A percentile compares a stretch with the other conserved stretches of the same genome.
These are phyloP conservation scores for Trametes elegans DNA, from an alignment of 768 basidiomycete species.

Conservation along the genomic window DNA sequence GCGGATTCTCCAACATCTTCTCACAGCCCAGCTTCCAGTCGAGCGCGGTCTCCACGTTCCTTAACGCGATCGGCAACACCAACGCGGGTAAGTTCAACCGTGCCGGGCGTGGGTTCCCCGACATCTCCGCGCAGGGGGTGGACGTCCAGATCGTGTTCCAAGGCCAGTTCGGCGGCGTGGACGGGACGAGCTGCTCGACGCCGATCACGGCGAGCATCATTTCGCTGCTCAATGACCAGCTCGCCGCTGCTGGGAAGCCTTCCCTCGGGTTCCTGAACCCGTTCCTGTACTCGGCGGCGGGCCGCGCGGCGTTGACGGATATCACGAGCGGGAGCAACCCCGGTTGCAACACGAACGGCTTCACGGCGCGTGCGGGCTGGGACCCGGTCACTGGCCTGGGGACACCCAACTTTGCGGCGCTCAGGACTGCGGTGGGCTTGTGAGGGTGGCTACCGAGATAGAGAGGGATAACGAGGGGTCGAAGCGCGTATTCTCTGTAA, in stretches of 20 bases:
- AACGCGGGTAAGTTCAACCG: slow-evolving; percentile 30
- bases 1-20: slow-evolving; percentile 38
- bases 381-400: slow-evolving; percentile 29
- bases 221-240: slow-evolving; percentile 33
- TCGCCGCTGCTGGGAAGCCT: slow-evolving; percentile 28
- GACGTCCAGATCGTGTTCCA: slow-evolving; percentile 29
- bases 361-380: slow-evolving; percentile 32
- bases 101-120: slow-evolving; percentile 45
- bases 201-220: slow-evolving; percentile 34
- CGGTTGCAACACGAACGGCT: slow-evolving; percentile 35
- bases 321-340: slow-evolving; percentile 28
- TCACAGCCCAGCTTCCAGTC: slow-evolving; percentile 37
- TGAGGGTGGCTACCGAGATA: too few species aligned
- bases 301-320: slow-evolving; percentile 27
- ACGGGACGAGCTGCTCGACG: slow-evolving; percentile 32
- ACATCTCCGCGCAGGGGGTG: slow-evolving; percentile 39
- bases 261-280: slow-evolving; percentile 37
- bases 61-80: slow-evolving; percentile 31
- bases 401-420: slow-evolving; percentile 16
- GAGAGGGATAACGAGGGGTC: too few species aligned
- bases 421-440: not conserved
- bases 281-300: slow-evolving; percentile 28
- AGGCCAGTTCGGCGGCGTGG: slow-evolving; percentile 18
- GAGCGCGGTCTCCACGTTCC: slow-evolving; percentile 35
- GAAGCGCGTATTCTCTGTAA: too few species aligned